Percentiles rank a stretch among this genome's conserved stretches.
These are phyloP conservation scores for Polytrichum formosum DNA, from an alignment of 225 moss, liverwort and hornwort genomes.

Conservation along the genomic window DNA sequence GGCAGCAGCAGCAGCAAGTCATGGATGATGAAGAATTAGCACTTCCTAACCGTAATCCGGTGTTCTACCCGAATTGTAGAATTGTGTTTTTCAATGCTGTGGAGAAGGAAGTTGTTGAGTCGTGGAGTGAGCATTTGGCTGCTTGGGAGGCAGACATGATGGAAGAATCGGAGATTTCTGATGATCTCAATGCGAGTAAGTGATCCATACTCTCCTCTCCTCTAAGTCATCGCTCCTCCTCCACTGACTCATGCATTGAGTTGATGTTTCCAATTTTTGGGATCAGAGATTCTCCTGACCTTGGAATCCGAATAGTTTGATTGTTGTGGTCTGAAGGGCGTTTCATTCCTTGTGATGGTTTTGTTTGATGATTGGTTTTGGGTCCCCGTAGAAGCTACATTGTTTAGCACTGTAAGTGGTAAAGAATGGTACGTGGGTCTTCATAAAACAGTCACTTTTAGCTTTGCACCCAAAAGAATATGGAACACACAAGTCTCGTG, in stretches of 20 bases:
- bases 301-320: not conserved
- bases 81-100: not conserved
- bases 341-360: not conserved
- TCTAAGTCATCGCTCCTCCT: too few species aligned
- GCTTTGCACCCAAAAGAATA: too few species aligned
- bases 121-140: constrained; percentile 2
- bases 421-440: too few species aligned
- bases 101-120: not conserved
- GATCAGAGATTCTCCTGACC: not conserved
- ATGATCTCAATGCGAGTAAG: constrained; percentile 36
- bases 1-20: not conserved
- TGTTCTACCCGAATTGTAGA: constrained; percentile 27
- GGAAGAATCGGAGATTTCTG: constrained; percentile 35
- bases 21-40: constrained; percentile 12
- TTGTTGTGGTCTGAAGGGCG: not conserved
- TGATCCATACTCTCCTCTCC: not conserved
- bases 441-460: too few species aligned
- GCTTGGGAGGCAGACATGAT: constrained; percentile 25
- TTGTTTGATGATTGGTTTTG: not conserved
- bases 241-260: too few species aligned
- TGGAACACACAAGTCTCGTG: too few species aligned
- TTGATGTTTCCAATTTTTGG: too few species aligned
- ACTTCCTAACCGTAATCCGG: constrained; percentile 15
- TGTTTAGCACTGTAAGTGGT: too few species aligned
- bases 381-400: not conserved